Percentiles rank a stretch among this genome's conserved stretches.
These are phyloP conservation scores for Desmodesmus armatus DNA, from an alignment of 139 green algal species.

Conservation along the genomic window DNA sequence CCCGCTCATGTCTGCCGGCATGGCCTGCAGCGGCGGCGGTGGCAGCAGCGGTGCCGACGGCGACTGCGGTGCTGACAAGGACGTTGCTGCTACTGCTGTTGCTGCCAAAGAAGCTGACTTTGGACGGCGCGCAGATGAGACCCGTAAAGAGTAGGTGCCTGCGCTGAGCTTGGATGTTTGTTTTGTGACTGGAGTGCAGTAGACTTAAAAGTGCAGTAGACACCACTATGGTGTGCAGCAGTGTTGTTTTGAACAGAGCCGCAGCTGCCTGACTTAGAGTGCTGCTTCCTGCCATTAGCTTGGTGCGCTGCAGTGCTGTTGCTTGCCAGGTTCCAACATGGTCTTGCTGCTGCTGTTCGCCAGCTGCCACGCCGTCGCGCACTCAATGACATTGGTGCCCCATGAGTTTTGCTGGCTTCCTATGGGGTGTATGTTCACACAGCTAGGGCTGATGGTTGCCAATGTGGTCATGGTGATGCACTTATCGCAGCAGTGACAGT, in stretches of 20 bases:
- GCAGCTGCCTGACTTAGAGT: not conserved
- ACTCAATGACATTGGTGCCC: not conserved
- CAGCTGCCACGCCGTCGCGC: not conserved
- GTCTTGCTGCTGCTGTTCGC: not conserved
- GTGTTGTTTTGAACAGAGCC: not conserved
- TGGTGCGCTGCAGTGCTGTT: not conserved
- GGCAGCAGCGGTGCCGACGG: not conserved
- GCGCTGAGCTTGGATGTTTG: not conserved
- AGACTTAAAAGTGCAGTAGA: not conserved
- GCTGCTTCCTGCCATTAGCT: not conserved
- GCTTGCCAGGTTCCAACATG: not conserved
- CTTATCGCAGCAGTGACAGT: no score
- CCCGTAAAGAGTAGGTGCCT: constrained; percentile 8
- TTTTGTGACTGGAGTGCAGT: not conserved
- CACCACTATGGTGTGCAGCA: no score
- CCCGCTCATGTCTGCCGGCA: no score
- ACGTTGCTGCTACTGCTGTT: not conserved
- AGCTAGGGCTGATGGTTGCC: no score
- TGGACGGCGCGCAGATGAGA: constrained; percentile 41
- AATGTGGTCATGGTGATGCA: no score
- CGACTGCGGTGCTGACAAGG: not conserved
- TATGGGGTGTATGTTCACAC: no score
- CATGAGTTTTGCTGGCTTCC: not conserved
- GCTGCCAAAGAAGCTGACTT: constrained; percentile 2
- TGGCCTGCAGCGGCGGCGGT: no score